These are phyloP conservation scores for Fusarium aywerte DNA, from an alignment of 2,329 filamentous ascomycete species.

Conservation along the genomic window DNA sequence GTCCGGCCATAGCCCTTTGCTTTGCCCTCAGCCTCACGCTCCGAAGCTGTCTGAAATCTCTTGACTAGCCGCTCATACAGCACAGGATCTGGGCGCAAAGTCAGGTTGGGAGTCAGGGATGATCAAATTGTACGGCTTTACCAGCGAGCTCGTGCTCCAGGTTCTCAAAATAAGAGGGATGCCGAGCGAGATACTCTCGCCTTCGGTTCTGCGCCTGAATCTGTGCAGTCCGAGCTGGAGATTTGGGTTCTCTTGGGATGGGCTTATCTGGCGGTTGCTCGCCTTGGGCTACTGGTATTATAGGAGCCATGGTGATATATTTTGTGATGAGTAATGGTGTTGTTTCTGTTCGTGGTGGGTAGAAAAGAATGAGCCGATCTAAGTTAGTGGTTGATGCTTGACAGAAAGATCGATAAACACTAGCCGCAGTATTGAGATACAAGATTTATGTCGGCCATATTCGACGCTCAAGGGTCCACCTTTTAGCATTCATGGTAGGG, in stretches of 20 bases:
- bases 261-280: slow-evolving; percentile 49
- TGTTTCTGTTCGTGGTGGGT: not conserved
- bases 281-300: slow-evolving; percentile 10
- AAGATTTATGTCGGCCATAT: slow-evolving; percentile 8
- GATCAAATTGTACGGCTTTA: slow-evolving; percentile 39
- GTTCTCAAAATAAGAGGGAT: slow-evolving; percentile 76
- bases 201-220: slow-evolving; percentile 79
- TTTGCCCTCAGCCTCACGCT: slow-evolving; percentile 78
- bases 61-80: slow-evolving; percentile 85
- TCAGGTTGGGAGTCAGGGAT: slow-evolving; percentile 9
- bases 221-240: slow-evolving; percentile 55
- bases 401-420: not conserved
- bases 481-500: not conserved
- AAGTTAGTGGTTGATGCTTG: not conserved
- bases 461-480: slow-evolving; percentile 1
- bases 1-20: slow-evolving; percentile 81
- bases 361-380: not conserved
- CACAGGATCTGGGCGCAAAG: slow-evolving; percentile 69
- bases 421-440: not conserved
- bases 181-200: slow-evolving; percentile 77
- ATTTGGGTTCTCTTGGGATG: slow-evolving; percentile 57
- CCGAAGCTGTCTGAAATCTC: slow-evolving; percentile 76
- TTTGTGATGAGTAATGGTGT: not conserved
- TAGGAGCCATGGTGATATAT: slow-evolving; percentile 29
- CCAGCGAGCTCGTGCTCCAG: slow-evolving; percentile 67